Percentiles rank a stretch among this genome's conserved stretches.
Evolutionary conservation across 2,329 filamentous ascomycete species (phyloP).

Genomic region (Capronia epimyces): DNA sequence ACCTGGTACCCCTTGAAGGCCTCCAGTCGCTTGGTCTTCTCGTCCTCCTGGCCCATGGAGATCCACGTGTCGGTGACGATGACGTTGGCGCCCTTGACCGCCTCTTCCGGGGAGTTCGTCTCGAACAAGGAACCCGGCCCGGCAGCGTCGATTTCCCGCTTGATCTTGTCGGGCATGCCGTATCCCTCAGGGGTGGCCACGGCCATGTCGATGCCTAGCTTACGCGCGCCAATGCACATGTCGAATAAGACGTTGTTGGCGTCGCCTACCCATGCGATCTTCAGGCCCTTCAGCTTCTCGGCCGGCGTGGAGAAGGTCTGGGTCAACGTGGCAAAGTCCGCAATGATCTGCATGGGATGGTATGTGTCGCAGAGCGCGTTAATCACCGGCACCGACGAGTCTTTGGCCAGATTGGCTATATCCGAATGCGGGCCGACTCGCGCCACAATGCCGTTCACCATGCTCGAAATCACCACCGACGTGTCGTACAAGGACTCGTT

Average conservation of each 20-base stretch:
- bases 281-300: constrained; percentile 68
- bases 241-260: constrained; percentile 97
- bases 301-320: constrained; percentile 61
- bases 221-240: constrained; percentile 77
- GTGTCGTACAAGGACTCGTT: constrained; percentile 97
- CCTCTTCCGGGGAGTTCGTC: constrained; percentile 77
- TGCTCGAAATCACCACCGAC: constrained; percentile 85
- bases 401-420: constrained; percentile 62
- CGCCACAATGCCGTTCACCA: constrained; percentile 78
- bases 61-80: constrained; percentile 97
- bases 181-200: constrained; percentile 85
- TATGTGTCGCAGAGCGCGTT: constrained; percentile 85
- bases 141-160: constrained; percentile 62
- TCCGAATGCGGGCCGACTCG: constrained; percentile 74
- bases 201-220: constrained; percentile 77
- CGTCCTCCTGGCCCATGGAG: constrained; percentile 93
- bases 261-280: constrained; percentile 93
- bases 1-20: constrained; percentile 90
- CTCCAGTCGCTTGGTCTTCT: constrained; percentile 68
- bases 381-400: constrained; percentile 74
- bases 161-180: constrained; percentile 70
- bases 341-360: constrained; percentile 89
- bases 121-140: constrained; percentile 61
- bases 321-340: constrained; percentile 85
- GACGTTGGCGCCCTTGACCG: constrained; percentile 76